Evolutionary conservation across 2,329 filamentous ascomycete species (phyloP).

Genomic region (Fusarium foetens): DNA sequence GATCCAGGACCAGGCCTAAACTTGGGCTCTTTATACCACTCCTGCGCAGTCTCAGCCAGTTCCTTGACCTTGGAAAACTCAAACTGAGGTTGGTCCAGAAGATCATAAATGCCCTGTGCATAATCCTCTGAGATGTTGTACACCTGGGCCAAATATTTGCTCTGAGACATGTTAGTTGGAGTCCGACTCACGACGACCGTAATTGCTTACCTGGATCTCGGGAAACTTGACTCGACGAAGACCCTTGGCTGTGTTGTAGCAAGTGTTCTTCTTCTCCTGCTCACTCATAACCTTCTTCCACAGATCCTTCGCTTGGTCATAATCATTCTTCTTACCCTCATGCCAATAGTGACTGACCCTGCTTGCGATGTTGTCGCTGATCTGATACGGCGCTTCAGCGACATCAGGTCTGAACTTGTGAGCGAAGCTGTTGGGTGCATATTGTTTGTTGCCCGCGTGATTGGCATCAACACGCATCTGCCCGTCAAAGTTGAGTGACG

Average conservation of each 20-base stretch:
- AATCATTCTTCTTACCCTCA: slow-evolving; percentile 8
- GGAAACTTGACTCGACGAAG: neutral
- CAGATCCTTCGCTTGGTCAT: neutral
- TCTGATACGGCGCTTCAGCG: slow-evolving; percentile 5
- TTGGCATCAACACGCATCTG: slow-evolving; percentile 2
- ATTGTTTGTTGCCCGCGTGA: slow-evolving; percentile 9
- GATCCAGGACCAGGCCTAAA: neutral
- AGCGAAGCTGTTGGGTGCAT: neutral
- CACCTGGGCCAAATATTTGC: neutral
- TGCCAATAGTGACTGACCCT: neutral
- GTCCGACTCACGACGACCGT: too few relatives aligned
- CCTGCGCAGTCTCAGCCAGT: neutral
- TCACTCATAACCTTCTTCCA: slow-evolving; percentile 4
- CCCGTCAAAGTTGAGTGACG: slow-evolving; percentile 3
- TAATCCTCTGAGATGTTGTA: slow-evolving; percentile 11
- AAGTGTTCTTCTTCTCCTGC: slow-evolving; percentile 9
- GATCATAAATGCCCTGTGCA: neutral
- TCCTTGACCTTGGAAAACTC: slow-evolving; percentile 2
- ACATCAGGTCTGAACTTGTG: slow-evolving; percentile 5
- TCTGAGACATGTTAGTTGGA: neutral
- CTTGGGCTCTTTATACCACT: slow-evolving; percentile 11
- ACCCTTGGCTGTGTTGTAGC: slow-evolving; percentile 4
- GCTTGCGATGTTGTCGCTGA: neutral
- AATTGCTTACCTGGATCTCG: neutral
- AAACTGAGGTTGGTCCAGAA: neutral